A percentile compares a stretch with the other conserved stretches of the same genome.
Evolutionary conservation across 2,329 filamentous ascomycete species (phyloP).

Genomic region (Colletotrichum lupini): DNA sequence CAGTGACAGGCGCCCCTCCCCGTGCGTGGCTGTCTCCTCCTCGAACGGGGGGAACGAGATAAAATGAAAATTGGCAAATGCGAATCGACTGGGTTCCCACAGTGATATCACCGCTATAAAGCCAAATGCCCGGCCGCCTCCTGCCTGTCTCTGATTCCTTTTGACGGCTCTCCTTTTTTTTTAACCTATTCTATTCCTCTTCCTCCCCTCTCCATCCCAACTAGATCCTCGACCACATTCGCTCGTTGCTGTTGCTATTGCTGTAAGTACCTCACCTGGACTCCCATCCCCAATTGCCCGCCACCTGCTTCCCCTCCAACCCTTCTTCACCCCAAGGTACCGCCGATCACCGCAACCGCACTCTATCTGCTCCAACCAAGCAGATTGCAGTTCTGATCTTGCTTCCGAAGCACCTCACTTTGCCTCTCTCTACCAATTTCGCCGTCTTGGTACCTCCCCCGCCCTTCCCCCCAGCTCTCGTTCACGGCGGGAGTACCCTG

Average conservation of each 20-base stretch:
- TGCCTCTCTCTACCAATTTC: conserved; percentile 10
- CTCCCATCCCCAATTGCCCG: neutral
- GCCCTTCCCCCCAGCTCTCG: neutral
- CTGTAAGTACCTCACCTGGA: conserved; percentile 17
- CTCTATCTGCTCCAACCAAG: conserved; percentile 15
- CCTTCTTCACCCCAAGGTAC: neutral
- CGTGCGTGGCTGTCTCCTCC: neutral
- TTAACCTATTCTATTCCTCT: neutral
- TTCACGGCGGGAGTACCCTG: neutral
- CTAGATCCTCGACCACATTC: conserved; percentile 15
- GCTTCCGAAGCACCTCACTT: conserved; percentile 18
- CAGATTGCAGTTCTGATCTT: neutral
- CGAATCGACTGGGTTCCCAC: conserved; percentile 33
- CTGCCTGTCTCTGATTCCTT: neutral
- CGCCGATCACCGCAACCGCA: conserved; percentile 23
- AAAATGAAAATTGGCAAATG: conserved; percentile 37
- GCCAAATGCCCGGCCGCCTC: conserved; percentile 29
- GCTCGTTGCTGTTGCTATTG: conserved; percentile 23
- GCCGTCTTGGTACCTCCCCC: neutral
- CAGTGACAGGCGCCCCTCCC: conserved; percentile 5
- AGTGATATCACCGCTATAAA: conserved; percentile 37
- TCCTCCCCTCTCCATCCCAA: neutral
- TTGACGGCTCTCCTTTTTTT: conserved; percentile 12
- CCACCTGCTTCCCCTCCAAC: neutral
- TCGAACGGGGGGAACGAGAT: conserved; percentile 29